phyloP scores from a whole-genome alignment of 352 stramenopile species.

The Globisporangium radiosum region DNA sequence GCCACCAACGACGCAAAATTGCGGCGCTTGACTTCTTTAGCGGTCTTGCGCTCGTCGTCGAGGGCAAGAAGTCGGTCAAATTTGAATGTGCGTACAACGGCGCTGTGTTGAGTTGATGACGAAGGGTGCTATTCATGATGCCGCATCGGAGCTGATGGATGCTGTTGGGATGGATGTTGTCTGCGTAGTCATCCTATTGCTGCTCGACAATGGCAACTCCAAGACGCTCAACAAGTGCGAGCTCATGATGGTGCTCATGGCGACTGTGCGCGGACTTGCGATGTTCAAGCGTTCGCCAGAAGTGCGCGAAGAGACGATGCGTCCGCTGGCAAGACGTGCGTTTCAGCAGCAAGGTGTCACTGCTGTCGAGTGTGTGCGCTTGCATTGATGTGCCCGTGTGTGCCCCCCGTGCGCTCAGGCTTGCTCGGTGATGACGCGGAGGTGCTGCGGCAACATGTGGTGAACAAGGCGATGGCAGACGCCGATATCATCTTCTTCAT shows the following conservation, averaged over 20 bases:
- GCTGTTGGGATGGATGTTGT: neutral
- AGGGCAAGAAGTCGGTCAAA: slow-evolving; percentile 59
- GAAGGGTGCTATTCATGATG: too few relatives aligned
- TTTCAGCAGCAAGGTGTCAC: neutral
- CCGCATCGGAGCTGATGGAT: neutral
- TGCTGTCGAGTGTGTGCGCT: too few relatives aligned
- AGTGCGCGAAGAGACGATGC: slow-evolving; percentile 26
- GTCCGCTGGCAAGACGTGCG: slow-evolving; percentile 40
- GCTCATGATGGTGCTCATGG: slow-evolving; percentile 46
- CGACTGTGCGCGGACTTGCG: slow-evolving; percentile 33
- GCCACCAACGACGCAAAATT: slow-evolving; percentile 19
- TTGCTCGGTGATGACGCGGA: slow-evolving; percentile 40
- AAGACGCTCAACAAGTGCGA: slow-evolving; percentile 60
- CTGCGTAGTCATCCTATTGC: slow-evolving; percentile 38
- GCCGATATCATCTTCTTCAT: slow-evolving; percentile 71
- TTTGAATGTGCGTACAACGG: slow-evolving; percentile 41
- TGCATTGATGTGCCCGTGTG: too few relatives aligned
- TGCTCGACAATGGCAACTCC: slow-evolving; percentile 53
- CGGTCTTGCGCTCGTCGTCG: slow-evolving; percentile 43
- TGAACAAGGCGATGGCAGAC: slow-evolving; percentile 58
- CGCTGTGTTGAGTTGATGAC: too few relatives aligned
- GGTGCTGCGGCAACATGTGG: slow-evolving; percentile 27
- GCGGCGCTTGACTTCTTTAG: slow-evolving; percentile 56
- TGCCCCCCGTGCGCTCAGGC: slow-evolving; percentile 16
- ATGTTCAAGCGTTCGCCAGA: slow-evolving; percentile 42